These are phyloP conservation scores for Amesomyces nigricolor DNA, from an alignment of 2,329 filamentous ascomycete species.

Conservation along the genomic window DNA sequence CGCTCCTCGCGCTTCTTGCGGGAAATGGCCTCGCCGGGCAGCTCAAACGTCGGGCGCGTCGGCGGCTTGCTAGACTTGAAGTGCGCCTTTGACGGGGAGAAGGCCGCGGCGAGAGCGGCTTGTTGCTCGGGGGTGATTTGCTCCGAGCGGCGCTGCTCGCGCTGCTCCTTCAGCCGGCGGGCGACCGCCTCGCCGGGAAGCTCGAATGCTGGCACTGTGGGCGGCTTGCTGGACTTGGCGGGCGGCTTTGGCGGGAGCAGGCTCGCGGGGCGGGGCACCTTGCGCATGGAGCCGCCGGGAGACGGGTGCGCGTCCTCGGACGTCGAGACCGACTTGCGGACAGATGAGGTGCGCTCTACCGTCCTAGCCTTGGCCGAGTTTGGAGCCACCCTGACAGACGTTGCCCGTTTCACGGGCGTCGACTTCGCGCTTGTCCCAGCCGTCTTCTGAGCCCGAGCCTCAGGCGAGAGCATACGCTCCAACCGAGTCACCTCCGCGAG, in stretches of 20 bases:
- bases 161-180: constrained; percentile 51
- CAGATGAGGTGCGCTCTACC: constrained; percentile 32
- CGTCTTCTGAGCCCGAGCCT: constrained; percentile 24
- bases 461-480: constrained; percentile 31
- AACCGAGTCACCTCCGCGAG: constrained; percentile 39
- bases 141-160: constrained; percentile 47
- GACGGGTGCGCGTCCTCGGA: constrained; percentile 30
- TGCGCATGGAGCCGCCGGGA: constrained; percentile 27
- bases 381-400: constrained; percentile 29
- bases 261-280: constrained; percentile 35
- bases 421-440: constrained; percentile 8
- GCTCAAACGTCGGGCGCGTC: constrained; percentile 53
- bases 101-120: constrained; percentile 13
- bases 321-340: constrained; percentile 40
- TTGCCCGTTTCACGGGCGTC: constrained; percentile 17
- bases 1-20: constrained; percentile 50
- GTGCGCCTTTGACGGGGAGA: constrained; percentile 35
- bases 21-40: constrained; percentile 58
- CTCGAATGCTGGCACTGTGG: constrained; percentile 53
- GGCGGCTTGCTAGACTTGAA: constrained; percentile 47
- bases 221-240: constrained; percentile 48
- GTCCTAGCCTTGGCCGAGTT: constrained; percentile 40
- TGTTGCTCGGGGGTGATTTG: constrained; percentile 20
- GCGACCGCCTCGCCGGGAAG: constrained; percentile 58
- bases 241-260: constrained; percentile 42